Percentiles rank a stretch among this genome's conserved stretches.
Conservation (phyloP, 495 filamentous ascomycete species). For the Penicillium parvum region DNA sequence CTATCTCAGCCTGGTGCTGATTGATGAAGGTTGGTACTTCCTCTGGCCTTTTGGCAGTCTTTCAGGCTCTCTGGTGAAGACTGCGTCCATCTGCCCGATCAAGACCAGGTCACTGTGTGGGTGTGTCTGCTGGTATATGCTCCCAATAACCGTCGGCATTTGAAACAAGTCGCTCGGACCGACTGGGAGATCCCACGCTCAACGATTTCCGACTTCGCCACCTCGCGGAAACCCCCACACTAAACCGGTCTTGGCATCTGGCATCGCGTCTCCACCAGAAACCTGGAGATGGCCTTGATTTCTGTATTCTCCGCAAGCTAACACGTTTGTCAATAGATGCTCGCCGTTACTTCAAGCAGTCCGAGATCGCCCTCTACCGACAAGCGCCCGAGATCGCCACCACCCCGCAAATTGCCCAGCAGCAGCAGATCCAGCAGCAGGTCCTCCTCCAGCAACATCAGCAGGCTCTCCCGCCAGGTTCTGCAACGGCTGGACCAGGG, state of each 20-base stretch:
- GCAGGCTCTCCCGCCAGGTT: conserved; percentile 36
- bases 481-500: conserved; percentile 39
- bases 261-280: conserved; percentile 19
- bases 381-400: conserved; percentile 71
- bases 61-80: not conserved
- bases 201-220: conserved; percentile 11
- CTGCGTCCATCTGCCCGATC: not conserved
- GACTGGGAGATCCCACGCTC: conserved; percentile 17
- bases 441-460: conserved; percentile 35
- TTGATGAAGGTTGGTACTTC: conserved; percentile 74
- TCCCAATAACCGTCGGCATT: conserved; percentile 41
- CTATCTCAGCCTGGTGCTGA: conserved; percentile 93
- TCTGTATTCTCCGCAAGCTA: conserved; percentile 4
- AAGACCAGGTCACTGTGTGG: not conserved
- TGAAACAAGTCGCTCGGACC: conserved; percentile 24
- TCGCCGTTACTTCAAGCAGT: conserved; percentile 97
- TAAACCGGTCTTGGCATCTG: conserved; percentile 29
- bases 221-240: conserved; percentile 35
- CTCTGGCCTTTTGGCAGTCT: not conserved
- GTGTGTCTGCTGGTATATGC: conserved; percentile 1
- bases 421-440: conserved; percentile 45
- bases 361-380: conserved; percentile 95
- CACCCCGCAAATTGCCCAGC: conserved; percentile 43
- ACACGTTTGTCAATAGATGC: conserved; percentile 58
- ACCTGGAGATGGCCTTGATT: conserved; percentile 5